A percentile compares a stretch with the other conserved stretches of the same genome.
Evolutionary conservation across 1,139 yeast species (phyloP).

Genomic region (Nakaseomyces bracarensis): DNA sequence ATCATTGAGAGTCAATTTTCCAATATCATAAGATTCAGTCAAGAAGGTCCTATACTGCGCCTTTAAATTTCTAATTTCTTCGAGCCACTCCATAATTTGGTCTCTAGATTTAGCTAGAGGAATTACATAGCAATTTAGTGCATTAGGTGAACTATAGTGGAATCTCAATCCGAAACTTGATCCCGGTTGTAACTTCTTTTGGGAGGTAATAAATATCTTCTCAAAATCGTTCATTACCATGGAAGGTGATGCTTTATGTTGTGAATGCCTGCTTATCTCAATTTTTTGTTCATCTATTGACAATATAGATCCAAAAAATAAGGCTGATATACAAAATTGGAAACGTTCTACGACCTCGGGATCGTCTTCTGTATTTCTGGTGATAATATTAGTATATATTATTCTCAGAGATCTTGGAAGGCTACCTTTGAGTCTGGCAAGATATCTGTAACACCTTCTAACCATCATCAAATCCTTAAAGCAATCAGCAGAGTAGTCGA

Average conservation of each 20-base stretch:
- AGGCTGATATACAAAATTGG: slow-evolving; percentile 19
- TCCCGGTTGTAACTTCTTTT: slow-evolving; percentile 13
- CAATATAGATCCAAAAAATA: slow-evolving; percentile 22
- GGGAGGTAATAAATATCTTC: slow-evolving; percentile 14
- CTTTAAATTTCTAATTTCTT: slow-evolving; percentile 14
- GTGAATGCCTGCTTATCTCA: background rate
- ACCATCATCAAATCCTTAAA: slow-evolving; percentile 26
- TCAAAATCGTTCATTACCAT: slow-evolving; percentile 18
- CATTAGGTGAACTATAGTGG: slow-evolving; percentile 15
- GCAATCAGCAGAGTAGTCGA: slow-evolving; percentile 16
- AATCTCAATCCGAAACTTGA: slow-evolving; percentile 17
- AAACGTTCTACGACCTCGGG: slow-evolving; percentile 15
- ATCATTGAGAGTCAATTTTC: slow-evolving; percentile 17
- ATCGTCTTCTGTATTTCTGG: slow-evolving; percentile 15
- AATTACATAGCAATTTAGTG: slow-evolving; percentile 20
- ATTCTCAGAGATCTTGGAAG: slow-evolving; percentile 19
- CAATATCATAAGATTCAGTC: slow-evolving; percentile 16
- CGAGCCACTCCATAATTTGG: slow-evolving; percentile 20
- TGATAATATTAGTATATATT: slow-evolving; percentile 10
- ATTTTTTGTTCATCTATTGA: slow-evolving; percentile 11
- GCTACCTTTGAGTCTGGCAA: slow-evolving; percentile 16
- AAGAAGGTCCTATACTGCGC: slow-evolving; percentile 5
- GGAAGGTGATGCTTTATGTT: background rate
- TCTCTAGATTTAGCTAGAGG: slow-evolving; percentile 15
- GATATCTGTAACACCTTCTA: slow-evolving; percentile 26